Evolutionary conservation across 2,329 filamentous ascomycete species (phyloP).

Genomic region (Claviceps paspali): DNA sequence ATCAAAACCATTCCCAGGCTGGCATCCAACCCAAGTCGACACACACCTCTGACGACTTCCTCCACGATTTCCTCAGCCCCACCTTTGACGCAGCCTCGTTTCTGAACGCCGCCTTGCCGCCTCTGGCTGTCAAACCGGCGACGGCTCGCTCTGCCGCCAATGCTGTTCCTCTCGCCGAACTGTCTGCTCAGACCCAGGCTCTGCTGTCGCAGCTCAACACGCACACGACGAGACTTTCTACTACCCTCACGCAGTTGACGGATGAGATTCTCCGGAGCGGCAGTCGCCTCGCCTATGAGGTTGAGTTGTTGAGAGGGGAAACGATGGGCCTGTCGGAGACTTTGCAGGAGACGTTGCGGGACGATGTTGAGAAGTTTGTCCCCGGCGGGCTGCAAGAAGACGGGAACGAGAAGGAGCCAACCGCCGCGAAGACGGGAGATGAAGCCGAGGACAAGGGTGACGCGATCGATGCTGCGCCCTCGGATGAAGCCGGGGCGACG

Average conservation of each 20-base stretch:
- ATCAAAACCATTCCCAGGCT: slow-evolving; percentile 21
- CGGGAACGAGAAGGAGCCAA: slow-evolving; percentile 11
- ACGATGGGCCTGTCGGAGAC: slow-evolving; percentile 66
- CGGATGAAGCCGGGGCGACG: slow-evolving; percentile 4
- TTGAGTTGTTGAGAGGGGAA: slow-evolving; percentile 84
- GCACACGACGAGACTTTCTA: slow-evolving; percentile 70
- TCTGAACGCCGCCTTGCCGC: slow-evolving; percentile 64
- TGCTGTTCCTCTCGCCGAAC: slow-evolving; percentile 50
- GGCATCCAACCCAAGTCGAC: slow-evolving; percentile 34
- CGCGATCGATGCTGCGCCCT: slow-evolving; percentile 7
- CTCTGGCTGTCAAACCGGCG: slow-evolving; percentile 36
- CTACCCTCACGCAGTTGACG: slow-evolving; percentile 71
- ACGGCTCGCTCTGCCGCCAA: slow-evolving; percentile 12
- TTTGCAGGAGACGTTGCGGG: slow-evolving; percentile 54
- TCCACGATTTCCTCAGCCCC: slow-evolving; percentile 60
- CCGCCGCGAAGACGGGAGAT: slow-evolving; percentile 1
- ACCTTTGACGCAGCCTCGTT: slow-evolving; percentile 74
- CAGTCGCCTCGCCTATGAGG: slow-evolving; percentile 80
- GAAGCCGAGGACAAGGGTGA: slow-evolving; percentile 11
- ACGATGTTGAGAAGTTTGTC: slow-evolving; percentile 60
- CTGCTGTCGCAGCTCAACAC: slow-evolving; percentile 79
- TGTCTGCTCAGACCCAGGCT: slow-evolving; percentile 68
- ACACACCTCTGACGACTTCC: slow-evolving; percentile 55
- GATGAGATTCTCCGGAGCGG: slow-evolving; percentile 89
- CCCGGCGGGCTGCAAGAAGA: slow-evolving; percentile 31